phyloP scores from a whole-genome alignment of 139 green algal species.

The Pleodorina starrii region DNA sequence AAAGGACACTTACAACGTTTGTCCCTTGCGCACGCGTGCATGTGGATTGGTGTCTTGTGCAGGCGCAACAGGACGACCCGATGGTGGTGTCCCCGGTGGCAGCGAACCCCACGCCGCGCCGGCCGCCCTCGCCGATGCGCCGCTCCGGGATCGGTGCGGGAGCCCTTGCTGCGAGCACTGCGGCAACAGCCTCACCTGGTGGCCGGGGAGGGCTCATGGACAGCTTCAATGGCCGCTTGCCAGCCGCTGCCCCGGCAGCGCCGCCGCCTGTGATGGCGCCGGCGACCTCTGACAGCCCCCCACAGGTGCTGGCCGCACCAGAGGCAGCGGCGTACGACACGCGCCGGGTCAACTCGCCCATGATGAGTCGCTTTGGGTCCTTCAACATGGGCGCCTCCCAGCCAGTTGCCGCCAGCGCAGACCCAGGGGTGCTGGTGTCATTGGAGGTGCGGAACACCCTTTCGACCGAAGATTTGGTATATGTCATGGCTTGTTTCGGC shows the following conservation, averaged over 20 bases:
- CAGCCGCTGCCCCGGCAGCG: not conserved
- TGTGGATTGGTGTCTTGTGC: not conserved
- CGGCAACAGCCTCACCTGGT: not conserved
- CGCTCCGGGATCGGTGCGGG: conserved; percentile 40
- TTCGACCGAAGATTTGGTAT: too few species aligned
- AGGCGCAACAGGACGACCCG: conserved; percentile 22
- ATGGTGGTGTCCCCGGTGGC: not conserved
- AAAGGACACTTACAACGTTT: too few species aligned
- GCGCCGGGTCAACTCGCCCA: not conserved
- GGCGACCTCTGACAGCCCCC: not conserved
- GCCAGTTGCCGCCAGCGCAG: too few species aligned
- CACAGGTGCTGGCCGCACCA: not conserved
- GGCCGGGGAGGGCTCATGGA: conserved; percentile 21
- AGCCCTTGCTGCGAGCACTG: not conserved
- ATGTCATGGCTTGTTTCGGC: too few species aligned
- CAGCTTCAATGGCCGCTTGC: not conserved
- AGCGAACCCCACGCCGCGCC: not conserved
- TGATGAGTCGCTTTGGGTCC: conserved; percentile 12
- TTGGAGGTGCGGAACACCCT: conserved; percentile 12
- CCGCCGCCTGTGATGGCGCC: not conserved
- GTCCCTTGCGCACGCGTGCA: not conserved
- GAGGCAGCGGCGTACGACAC: not conserved
- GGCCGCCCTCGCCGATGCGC: conserved; percentile 28
- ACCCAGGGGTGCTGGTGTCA: not conserved
- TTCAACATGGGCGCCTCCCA: not conserved